Conservation (phyloP, 805 yeast species). For the Starmera quercuum region DNA sequence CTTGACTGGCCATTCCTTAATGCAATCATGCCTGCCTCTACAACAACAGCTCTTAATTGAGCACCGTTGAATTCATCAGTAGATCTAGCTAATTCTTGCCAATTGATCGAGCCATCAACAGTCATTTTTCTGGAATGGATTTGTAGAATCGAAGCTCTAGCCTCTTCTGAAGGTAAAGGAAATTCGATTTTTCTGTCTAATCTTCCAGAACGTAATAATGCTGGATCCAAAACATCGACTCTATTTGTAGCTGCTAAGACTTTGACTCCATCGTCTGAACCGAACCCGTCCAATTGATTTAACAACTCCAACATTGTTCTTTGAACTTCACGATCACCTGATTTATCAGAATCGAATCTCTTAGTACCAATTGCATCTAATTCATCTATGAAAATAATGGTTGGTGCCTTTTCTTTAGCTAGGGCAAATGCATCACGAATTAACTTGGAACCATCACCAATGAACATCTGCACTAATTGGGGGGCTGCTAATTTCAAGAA, state of each 20-base stretch:
- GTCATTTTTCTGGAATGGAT: constrained; percentile 97
- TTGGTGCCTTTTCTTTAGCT: constrained; percentile 97
- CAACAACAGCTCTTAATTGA: constrained; percentile 96
- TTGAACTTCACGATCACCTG: constrained; percentile 98
- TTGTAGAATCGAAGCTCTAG: constrained; percentile 92
- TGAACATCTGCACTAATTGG: constrained; percentile 95
- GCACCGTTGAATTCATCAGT: constrained; percentile 99
- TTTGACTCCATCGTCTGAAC: constrained; percentile 94
- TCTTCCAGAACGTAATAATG: constrained; percentile 93
- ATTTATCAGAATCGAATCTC: constrained; percentile 93
- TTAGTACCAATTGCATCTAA: constrained; percentile 98
- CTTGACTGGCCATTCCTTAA: constrained; percentile 86
- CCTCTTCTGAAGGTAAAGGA: constrained; percentile 96
- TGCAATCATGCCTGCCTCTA: constrained; percentile 99
- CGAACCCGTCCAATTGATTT: constrained; percentile 97
- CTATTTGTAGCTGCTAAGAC: constrained; percentile 98
- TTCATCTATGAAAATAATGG: constrained; percentile 96
- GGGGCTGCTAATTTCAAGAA: constrained; percentile 96
- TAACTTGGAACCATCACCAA: constrained; percentile 97
- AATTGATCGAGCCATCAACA: constrained; percentile 83
- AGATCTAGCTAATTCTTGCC: constrained; percentile 97
- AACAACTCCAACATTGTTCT: constrained; percentile 98
- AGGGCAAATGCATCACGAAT: constrained; percentile 96
- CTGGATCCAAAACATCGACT: constrained; percentile 98
- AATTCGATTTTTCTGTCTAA: constrained; percentile 96